Base-by-base conservation (phyloP, 768 basidiomycete genomes). In the Boletus eberwhitei region DNA sequence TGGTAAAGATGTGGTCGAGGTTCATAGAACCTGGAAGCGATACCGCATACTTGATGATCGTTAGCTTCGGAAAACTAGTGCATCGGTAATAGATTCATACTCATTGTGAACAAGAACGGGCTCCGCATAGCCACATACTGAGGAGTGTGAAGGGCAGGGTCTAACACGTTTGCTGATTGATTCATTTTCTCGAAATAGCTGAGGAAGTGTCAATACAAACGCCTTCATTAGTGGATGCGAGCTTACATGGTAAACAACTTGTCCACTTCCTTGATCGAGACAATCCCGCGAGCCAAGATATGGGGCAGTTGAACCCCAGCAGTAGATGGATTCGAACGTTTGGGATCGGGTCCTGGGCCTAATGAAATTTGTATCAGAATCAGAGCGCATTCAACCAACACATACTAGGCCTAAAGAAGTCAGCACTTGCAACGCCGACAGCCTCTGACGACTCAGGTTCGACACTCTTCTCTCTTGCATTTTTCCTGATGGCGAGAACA, bases 91-190 rank as follows among this genome's bases (percentile, higher is more conserved):
- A n/a, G 16, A 43, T 59, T 83, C 85, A 81, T 62, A 92, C 90
- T 82, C 54, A 93, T 90, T 32, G 94, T 95, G 71, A 96, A 93
- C 36, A 98, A 70, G 75, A 96, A 96, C 3, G 93, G 91, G 62
- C 88, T 91, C 21, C 94, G 83, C 70, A 85, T 84, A 59, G 85
- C 87, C 2, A 90, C 89, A 59, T 78, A 80, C 50, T 87, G 86
- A 6, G 93, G 87, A 0, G 91, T 93, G 66, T 98, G 94, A 21
- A 96, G 78, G 32, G 81, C 79, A 11, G 88, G 86, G 60, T 95
- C 93, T 21, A 96, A 74, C 24, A 96, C 68, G 3, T 86, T 92
- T 19, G 90, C 73, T 0, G 89, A 90, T 8, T 82, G 73, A 62
- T 92, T 92, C 81, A 93, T 90, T 59, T 81, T 79, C 47, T 87